These are phyloP conservation scores for Termitomyces bulborhizus DNA, from an alignment of 768 basidiomycete species.

Conservation along the genomic window DNA sequence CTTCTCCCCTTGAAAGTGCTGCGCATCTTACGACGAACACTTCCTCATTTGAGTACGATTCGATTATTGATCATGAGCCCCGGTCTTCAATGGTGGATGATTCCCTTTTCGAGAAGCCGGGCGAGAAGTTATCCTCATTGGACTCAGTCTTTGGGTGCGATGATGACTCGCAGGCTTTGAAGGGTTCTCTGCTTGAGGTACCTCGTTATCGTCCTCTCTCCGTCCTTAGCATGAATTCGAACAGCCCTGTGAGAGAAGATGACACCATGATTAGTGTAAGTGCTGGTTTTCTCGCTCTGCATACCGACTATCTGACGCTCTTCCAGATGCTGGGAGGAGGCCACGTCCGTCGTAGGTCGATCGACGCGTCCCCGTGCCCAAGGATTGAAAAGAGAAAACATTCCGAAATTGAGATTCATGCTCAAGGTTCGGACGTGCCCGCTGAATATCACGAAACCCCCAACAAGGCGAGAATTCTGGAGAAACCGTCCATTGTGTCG, in stretches of 20 bases:
- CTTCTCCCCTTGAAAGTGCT: conserved; percentile 50
- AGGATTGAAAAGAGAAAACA: conserved; percentile 61
- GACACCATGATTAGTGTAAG: conserved; percentile 80
- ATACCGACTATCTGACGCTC: neutral
- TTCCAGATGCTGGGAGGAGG: conserved; percentile 75
- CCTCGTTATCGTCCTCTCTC: conserved; percentile 61
- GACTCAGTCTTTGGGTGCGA: conserved; percentile 54
- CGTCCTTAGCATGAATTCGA: conserved; percentile 44
- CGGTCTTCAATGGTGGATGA: conserved; percentile 27
- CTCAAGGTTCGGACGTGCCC: conserved; percentile 18
- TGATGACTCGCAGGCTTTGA: conserved; percentile 28
- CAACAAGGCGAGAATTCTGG: conserved; percentile 44
- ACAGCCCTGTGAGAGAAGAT: conserved; percentile 57
- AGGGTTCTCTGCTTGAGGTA: conserved; percentile 34
- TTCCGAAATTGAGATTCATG: conserved; percentile 32
- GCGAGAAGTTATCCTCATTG: conserved; percentile 40
- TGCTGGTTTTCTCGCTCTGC: neutral
- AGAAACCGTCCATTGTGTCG: conserved; percentile 63
- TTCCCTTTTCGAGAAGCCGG: conserved; percentile 52
- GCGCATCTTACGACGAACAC: conserved; percentile 23
- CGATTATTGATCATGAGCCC: conserved; percentile 52
- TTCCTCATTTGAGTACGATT: conserved; percentile 58
- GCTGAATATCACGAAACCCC: conserved; percentile 30
- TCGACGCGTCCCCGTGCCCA: conserved; percentile 66
- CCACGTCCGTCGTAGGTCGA: conserved; percentile 63